phyloP scores from a whole-genome alignment of 83 land plant genomes.

The Thuja plicata region DNA sequence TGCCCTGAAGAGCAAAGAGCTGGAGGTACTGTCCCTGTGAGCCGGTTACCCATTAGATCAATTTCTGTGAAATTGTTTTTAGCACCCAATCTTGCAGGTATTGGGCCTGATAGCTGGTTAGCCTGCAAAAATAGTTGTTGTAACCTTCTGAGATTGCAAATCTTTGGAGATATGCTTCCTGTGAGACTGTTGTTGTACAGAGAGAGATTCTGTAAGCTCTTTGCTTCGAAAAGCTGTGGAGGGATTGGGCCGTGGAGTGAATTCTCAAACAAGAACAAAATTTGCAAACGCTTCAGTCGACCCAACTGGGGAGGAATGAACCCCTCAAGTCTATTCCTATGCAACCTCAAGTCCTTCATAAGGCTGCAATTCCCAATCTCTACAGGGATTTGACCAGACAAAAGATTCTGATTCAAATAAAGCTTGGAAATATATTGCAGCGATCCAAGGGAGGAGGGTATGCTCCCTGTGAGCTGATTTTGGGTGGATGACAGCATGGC shows the following conservation, averaged over 20 bases:
- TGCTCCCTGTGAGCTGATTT: slow-evolving; percentile 35
- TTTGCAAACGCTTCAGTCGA: slow-evolving; percentile 24
- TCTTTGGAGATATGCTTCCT: slow-evolving; percentile 57
- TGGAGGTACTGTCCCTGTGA: slow-evolving; percentile 63
- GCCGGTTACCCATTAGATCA: slow-evolving; percentile 55
- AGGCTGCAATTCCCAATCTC: slow-evolving; percentile 46
- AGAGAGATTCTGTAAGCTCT: slow-evolving; percentile 35
- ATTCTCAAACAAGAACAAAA: slow-evolving; percentile 45
- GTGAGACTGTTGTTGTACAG: slow-evolving; percentile 61
- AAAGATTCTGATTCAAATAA: slow-evolving; percentile 32
- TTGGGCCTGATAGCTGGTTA: slow-evolving; percentile 53
- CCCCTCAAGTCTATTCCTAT: slow-evolving; percentile 49
- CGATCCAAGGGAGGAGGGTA: slow-evolving; percentile 50
- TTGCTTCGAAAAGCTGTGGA: slow-evolving; percentile 49
- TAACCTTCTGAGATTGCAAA: slow-evolving; percentile 40
- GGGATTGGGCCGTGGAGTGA: slow-evolving; percentile 57
- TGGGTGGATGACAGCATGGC: slow-evolving; percentile 20
- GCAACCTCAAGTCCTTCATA: slow-evolving; percentile 21
- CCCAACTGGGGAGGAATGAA: slow-evolving; percentile 61
- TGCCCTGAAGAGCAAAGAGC: slow-evolving; percentile 34
- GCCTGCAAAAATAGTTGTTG: slow-evolving; percentile 30
- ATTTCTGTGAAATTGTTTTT: slow-evolving; percentile 34
- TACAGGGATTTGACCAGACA: slow-evolving; percentile 51
- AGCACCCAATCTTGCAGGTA: slow-evolving; percentile 54
- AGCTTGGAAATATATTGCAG: slow-evolving; percentile 24